Evolutionary conservation across 441 rosid species (phyloP).

Genomic region (Erysimum cheiri): DNA sequence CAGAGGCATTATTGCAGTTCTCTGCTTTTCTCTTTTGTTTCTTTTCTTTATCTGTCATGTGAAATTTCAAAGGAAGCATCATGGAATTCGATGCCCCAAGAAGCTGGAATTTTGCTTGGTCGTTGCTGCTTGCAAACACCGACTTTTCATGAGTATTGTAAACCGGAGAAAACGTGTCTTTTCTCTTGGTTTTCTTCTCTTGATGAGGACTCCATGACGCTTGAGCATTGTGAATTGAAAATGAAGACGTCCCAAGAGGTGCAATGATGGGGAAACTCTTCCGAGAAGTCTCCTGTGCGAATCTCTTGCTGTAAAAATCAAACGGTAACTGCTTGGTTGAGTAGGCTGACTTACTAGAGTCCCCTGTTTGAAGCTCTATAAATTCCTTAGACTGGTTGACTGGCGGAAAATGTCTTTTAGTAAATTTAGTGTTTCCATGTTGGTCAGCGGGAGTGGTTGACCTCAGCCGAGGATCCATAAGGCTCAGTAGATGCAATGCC

Average conservation of each 20-base stretch:
- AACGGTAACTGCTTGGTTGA: constrained; percentile 45
- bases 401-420: constrained; percentile 57
- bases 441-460: constrained; percentile 57
- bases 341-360: constrained; percentile 48
- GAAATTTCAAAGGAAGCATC: constrained; percentile 51
- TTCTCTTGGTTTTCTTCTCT: constrained; percentile 57
- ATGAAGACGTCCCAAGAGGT: constrained; percentile 56
- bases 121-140: constrained; percentile 38
- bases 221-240: constrained; percentile 57
- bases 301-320: constrained; percentile 50
- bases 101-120: constrained; percentile 54
- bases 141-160: constrained; percentile 49
- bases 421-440: constrained; percentile 54
- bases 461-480: constrained; percentile 76
- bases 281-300: constrained; percentile 45
- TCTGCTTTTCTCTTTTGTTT: constrained; percentile 49
- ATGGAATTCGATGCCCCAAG: constrained; percentile 52
- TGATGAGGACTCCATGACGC: constrained; percentile 51
- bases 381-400: constrained; percentile 57
- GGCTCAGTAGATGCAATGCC: constrained; percentile 92
- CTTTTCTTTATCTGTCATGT: constrained; percentile 46
- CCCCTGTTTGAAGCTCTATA: constrained; percentile 50
- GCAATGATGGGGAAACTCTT: constrained; percentile 47
- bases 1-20: constrained; percentile 37
- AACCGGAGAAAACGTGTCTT: constrained; percentile 43